These are phyloP conservation scores for Coemansia asiatica DNA, from an alignment of 192 early-diverging fungal genomes.

Conservation along the genomic window DNA sequence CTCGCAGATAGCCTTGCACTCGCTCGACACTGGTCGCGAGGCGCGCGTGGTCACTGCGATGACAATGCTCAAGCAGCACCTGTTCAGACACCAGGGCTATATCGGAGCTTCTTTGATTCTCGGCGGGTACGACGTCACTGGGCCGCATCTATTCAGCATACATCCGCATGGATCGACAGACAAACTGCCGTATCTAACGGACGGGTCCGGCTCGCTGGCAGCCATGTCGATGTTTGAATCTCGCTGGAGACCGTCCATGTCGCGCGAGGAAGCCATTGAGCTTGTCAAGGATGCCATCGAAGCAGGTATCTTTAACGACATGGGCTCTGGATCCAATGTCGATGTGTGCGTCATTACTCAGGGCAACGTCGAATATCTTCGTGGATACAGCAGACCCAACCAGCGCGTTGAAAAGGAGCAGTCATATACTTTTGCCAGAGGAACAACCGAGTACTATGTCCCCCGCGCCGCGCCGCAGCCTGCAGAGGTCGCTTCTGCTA, in stretches of 20 bases:
- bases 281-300: conserved; percentile 92
- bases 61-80: conserved; percentile 97
- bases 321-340: conserved; percentile 96
- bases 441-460: conserved; percentile 45
- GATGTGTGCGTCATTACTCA: conserved; percentile 91
- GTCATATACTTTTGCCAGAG: conserved; percentile 69
- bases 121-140: conserved; percentile 88
- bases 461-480: background rate
- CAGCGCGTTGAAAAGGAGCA: conserved; percentile 83
- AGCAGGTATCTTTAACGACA: conserved; percentile 98
- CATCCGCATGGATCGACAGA: conserved; percentile 94
- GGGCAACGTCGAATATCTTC: conserved; percentile 77
- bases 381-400: conserved; percentile 86
- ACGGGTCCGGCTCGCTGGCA: conserved; percentile 93
- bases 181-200: conserved; percentile 93
- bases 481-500: conserved; percentile 26
- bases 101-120: conserved; percentile 92
- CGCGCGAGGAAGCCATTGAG: conserved; percentile 84
- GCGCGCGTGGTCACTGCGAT: conserved; percentile 88
- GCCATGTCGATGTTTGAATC: conserved; percentile 97
- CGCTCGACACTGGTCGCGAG: conserved; percentile 84
- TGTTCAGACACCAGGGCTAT: conserved; percentile 96
- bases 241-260: conserved; percentile 75
- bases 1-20: conserved; percentile 92
- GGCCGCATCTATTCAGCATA: conserved; percentile 89